Conservation (phyloP, 2,329 filamentous ascomycete species). For the Arthrobotrys conoides region DNA sequence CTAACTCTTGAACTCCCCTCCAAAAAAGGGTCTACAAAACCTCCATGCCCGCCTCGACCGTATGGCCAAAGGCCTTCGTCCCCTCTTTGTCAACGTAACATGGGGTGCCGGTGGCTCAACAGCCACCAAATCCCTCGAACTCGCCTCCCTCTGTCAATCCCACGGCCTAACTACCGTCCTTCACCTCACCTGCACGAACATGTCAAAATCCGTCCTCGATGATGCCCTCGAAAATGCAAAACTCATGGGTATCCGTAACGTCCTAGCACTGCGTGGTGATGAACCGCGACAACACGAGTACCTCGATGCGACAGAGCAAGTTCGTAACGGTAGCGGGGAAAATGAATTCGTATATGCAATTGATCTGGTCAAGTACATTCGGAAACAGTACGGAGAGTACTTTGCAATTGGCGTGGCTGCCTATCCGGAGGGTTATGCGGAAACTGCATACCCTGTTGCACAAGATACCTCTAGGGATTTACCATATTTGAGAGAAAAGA, state of each 20-base stretch:
- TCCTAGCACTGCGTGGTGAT: constrained; percentile 90
- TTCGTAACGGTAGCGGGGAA: constrained; percentile 73
- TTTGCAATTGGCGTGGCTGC: constrained; percentile 96
- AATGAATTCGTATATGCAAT: constrained; percentile 89
- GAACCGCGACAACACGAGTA: constrained; percentile 93
- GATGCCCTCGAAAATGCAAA: constrained; percentile 92
- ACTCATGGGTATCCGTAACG: constrained; percentile 90
- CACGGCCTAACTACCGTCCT: constrained; percentile 93
- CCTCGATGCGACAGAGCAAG: constrained; percentile 66
- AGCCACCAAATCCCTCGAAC: constrained; percentile 87
- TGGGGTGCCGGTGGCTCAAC: constrained; percentile 98
- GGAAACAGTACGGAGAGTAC: constrained; percentile 87
- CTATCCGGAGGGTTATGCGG: constrained; percentile 95
- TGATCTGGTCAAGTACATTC: constrained; percentile 91
- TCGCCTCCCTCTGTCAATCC: constrained; percentile 96
- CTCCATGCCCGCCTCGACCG: constrained; percentile 92
- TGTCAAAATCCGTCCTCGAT: constrained; percentile 88
- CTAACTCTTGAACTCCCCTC: too few relatives aligned
- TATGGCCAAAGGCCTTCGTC: constrained; percentile 91
- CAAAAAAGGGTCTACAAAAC: constrained; percentile 82
- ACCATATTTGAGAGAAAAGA: constrained; percentile 91
- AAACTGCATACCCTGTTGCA: constrained; percentile 88
- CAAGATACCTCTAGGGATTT: constrained; percentile 78
- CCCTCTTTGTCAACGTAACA: constrained; percentile 95
- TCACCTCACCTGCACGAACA: constrained; percentile 97